Conservation (phyloP, 2,329 filamentous ascomycete genomes). For the Penicillium palitans region DNA sequence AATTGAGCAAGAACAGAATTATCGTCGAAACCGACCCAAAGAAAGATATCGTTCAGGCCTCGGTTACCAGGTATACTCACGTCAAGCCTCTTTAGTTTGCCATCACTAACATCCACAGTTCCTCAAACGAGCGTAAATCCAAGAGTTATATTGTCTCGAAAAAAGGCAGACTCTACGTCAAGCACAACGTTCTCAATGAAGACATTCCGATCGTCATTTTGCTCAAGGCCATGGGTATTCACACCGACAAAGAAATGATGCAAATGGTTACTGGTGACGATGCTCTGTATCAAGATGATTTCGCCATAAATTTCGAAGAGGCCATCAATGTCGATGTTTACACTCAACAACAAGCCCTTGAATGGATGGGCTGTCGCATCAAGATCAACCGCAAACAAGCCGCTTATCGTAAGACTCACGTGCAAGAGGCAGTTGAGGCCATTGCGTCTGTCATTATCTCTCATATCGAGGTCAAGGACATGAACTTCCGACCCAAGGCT, state of each 20-base stretch:
- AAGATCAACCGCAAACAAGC: slow-evolving; percentile 74
- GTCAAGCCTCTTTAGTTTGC: not conserved
- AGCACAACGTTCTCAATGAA: slow-evolving; percentile 90
- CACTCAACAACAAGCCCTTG: slow-evolving; percentile 92
- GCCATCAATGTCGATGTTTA: slow-evolving; percentile 79
- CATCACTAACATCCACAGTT: slow-evolving; percentile 57
- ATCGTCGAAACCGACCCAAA: slow-evolving; percentile 93
- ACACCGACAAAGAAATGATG: slow-evolving; percentile 93
- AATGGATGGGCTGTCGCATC: slow-evolving; percentile 83
- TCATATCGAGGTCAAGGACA: slow-evolving; percentile 84
- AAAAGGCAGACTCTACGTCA: slow-evolving; percentile 84
- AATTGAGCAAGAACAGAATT: slow-evolving; percentile 97
- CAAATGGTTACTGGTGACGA: slow-evolving; percentile 86
- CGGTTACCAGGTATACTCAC: slow-evolving; percentile 67
- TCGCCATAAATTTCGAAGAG: slow-evolving; percentile 93
- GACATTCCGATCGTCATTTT: slow-evolving; percentile 93
- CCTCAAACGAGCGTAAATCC: slow-evolving; percentile 94
- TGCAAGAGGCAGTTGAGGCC: slow-evolving; percentile 90
- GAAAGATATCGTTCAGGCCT: slow-evolving; percentile 91
- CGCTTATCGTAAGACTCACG: slow-evolving; percentile 71
- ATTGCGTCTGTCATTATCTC: slow-evolving; percentile 91
- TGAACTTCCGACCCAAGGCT: slow-evolving; percentile 96
- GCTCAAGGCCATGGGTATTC: slow-evolving; percentile 87
- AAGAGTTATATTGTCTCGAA: slow-evolving; percentile 96
- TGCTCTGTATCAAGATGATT: slow-evolving; percentile 87